Percentiles rank a stretch among this genome's conserved stretches.
phyloP scores from a whole-genome alignment of 345 rosid genomes.

The Murraya koenigii region DNA sequence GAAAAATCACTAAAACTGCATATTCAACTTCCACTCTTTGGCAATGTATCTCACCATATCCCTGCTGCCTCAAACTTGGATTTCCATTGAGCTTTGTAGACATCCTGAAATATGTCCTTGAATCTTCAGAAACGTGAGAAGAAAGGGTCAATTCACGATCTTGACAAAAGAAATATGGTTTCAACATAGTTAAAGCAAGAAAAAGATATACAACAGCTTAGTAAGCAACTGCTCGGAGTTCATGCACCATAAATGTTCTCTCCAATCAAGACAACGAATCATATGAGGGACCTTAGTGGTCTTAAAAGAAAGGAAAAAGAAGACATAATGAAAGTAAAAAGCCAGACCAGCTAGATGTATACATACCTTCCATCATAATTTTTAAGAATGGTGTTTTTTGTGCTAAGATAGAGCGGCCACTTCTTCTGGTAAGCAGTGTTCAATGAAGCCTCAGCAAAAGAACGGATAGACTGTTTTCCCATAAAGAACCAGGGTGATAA shows the following conservation, averaged over 20 bases:
- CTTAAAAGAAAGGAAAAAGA: neutral
- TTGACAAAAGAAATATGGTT: neutral
- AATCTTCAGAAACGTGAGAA: slow-evolving; percentile 46
- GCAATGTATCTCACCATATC: slow-evolving; percentile 60
- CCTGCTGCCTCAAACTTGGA: slow-evolving; percentile 85
- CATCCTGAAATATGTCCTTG: slow-evolving; percentile 94
- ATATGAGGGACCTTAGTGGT: neutral
- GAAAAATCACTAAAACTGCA: slow-evolving; percentile 3
- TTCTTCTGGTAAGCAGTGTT: slow-evolving; percentile 79
- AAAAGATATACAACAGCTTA: neutral
- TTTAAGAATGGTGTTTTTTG: slow-evolving; percentile 94
- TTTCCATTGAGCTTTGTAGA: slow-evolving; percentile 74
- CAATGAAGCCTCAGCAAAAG: slow-evolving; percentile 93
- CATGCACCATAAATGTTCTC: neutral
- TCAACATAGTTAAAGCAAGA: neutral
- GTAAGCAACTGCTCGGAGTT: neutral
- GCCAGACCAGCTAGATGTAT: neutral
- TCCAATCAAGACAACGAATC: neutral
- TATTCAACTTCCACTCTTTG: slow-evolving; percentile 14
- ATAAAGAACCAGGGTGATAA: slow-evolving; percentile 8
- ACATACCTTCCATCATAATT: slow-evolving; percentile 91
- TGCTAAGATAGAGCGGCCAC: slow-evolving; percentile 98
- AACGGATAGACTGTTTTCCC: slow-evolving; percentile 61
- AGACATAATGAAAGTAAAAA: neutral
- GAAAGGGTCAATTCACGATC: neutral